These are phyloP conservation scores for Phyllostachys edulis DNA, from an alignment of 176 grass and related monocot genomes.

Conservation along the genomic window DNA sequence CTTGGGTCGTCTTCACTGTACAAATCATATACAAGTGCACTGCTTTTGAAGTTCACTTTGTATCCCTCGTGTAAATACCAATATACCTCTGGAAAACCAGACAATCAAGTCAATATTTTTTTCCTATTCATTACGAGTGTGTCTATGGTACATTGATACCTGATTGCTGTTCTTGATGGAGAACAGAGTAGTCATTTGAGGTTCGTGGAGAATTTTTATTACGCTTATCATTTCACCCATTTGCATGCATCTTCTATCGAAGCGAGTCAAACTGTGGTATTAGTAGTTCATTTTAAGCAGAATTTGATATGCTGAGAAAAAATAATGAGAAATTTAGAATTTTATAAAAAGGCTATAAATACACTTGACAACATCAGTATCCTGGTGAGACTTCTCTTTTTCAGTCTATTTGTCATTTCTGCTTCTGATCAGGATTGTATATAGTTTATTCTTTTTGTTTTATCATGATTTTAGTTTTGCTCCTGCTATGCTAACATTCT, in stretches of 20 bases:
- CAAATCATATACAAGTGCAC: not conserved
- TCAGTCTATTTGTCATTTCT: conserved; percentile 24
- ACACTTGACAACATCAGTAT: conserved; percentile 19
- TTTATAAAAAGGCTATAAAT: conserved; percentile 20
- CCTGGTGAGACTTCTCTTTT: not conserved
- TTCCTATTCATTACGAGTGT: not conserved
- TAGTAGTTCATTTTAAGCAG: not conserved
- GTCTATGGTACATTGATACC: not conserved
- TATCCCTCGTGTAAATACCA: not conserved
- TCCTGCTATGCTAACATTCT: not conserved
- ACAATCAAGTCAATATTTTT: not conserved
- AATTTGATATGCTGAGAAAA: not conserved
- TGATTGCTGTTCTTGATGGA: not conserved
- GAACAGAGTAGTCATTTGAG: not conserved
- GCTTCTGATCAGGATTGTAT: conserved; percentile 11
- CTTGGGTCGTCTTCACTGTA: not conserved
- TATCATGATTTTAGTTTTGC: conserved; percentile 23
- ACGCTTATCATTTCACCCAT: not conserved
- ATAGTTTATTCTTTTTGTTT: conserved; percentile 7
- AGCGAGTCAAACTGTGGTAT: not conserved
- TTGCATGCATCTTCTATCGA: not conserved
- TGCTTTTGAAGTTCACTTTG: not conserved
- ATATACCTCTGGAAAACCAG: not conserved
- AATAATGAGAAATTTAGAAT: not conserved
- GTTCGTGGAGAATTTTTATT: not conserved